Percentiles rank a stretch among this genome's conserved stretches.
These are phyloP conservation scores for Eucalyptus albens DNA, from an alignment of 345 rosid species.

Conservation along the genomic window DNA sequence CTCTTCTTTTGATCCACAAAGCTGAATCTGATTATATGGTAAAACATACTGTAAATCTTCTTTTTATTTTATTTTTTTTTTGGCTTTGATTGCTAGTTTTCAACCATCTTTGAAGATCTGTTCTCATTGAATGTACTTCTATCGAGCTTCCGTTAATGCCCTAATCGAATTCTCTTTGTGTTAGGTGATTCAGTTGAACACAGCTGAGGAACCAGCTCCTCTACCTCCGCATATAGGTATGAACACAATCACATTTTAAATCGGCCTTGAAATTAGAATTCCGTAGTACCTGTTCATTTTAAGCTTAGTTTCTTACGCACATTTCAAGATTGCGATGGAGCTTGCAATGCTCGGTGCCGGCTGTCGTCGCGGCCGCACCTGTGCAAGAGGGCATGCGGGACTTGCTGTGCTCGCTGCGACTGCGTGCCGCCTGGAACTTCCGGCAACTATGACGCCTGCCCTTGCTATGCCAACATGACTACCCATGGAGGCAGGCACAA, in stretches of 20 bases:
- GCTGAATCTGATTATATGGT: background rate
- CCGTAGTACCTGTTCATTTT: background rate
- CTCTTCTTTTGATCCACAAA: background rate
- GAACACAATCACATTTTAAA: background rate
- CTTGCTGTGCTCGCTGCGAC: slow-evolving; percentile 54
- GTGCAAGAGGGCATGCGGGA: slow-evolving; percentile 69
- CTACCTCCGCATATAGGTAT: background rate
- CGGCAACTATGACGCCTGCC: slow-evolving; percentile 48
- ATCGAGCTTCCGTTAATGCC: background rate
- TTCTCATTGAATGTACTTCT: background rate
- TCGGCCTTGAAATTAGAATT: background rate
- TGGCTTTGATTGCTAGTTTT: background rate
- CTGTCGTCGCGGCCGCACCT: slow-evolving; percentile 38
- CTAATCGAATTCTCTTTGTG: background rate
- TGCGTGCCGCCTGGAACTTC: slow-evolving; percentile 75
- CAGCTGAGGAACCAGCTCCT: background rate
- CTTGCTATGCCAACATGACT: slow-evolving; percentile 37
- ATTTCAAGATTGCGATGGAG: background rate
- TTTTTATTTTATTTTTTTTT: rapidly evolving
- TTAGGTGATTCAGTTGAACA: background rate
- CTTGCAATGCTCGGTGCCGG: background rate
- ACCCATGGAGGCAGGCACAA: background rate
- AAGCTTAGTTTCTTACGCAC: background rate
- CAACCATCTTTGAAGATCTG: background rate
- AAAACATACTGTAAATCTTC: background rate